Base-by-base conservation (phyloP, 306 rosid species). In the Mimosa bimucronata region DNA sequence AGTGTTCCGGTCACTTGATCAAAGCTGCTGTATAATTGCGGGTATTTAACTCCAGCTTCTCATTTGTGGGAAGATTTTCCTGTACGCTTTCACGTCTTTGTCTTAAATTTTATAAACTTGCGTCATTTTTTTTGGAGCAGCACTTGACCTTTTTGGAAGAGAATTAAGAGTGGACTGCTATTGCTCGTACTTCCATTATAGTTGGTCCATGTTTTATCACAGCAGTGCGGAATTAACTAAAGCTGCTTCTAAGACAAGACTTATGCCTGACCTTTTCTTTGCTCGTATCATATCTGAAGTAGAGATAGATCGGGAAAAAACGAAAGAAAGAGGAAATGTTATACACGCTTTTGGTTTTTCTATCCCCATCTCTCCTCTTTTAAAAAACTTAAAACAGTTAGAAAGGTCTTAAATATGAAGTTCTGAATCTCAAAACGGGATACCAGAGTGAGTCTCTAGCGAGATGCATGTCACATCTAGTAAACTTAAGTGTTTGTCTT, bases 1-100 rank as follows among this genome's bases (percentile, higher is more conserved):
- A 29, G 12, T 29, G 57, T 44, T 44, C 7, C 31, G 15, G 38
- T 46, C 7, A 6, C 30, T 16, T 76, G 45, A 81, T 34, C 70
- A 30, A 57, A 19, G 64, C 72, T 68, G 73, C 55, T 23, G 31
- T 15, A 26, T 68, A 13, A 55, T 28, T 67, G 28, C 23, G 16
- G 44, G 28, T 74, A 66, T 26, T 52, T 28, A 46, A 13, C 42
- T 71, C 7, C 9, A 0, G 34, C n/a, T 71, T 45, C 9, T 12
- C 30, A 68, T 23, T 68, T 68, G 21, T 68, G 52, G 55, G 37
- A 69, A 42, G 37, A 13, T 21, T 41, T 69, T 68, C 53, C 34
- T 40, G 53, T 68, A 68, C 26, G n/a, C 73, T 52, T 40, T 68
- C 0, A 69, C 9, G 2, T 5, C 34, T 40, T 3, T 69, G 37